Evolutionary conservation across 176 grass and related monocot genomes (phyloP).

Genomic region (Ensete glaucum): DNA sequence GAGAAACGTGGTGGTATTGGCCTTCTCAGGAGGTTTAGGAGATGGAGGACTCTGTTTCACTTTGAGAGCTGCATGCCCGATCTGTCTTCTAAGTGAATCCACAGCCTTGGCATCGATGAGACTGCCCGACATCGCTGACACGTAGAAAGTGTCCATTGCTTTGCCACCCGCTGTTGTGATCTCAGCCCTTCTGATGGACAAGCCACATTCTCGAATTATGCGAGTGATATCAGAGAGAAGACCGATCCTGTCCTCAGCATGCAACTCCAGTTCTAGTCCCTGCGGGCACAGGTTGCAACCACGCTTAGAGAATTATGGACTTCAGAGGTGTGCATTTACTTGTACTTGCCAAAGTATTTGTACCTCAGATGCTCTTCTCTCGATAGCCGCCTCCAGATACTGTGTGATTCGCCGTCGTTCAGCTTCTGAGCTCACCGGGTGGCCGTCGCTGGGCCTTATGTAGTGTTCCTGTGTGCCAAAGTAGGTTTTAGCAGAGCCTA

Average conservation of each 20-base stretch:
- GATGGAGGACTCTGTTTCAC: constrained; percentile 2
- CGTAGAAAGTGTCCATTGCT: neutral
- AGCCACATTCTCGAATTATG: neutral
- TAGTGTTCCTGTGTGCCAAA: neutral
- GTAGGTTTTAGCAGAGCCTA: neutral
- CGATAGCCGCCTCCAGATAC: neutral
- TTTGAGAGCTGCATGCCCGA: neutral
- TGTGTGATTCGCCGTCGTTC: neutral
- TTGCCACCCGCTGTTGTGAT: neutral
- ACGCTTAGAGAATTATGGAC: neutral
- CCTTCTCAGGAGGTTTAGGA: neutral
- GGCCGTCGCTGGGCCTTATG: neutral
- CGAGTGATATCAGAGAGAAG: constrained; percentile 9
- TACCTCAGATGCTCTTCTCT: constrained; percentile 4
- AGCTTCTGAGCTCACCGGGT: neutral
- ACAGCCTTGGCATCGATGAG: neutral
- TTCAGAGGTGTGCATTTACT: neutral
- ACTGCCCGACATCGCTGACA: neutral
- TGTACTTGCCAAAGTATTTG: neutral
- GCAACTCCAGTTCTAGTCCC: constrained; percentile 10
- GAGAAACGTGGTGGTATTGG: neutral
- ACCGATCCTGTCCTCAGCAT: constrained; percentile 7
- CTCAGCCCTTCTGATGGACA: constrained; percentile 11
- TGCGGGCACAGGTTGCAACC: neutral
- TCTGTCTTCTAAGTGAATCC: neutral